Conservation (phyloP, 495 filamentous ascomycete genomes). For the Amphirosellinia nigrospora region DNA sequence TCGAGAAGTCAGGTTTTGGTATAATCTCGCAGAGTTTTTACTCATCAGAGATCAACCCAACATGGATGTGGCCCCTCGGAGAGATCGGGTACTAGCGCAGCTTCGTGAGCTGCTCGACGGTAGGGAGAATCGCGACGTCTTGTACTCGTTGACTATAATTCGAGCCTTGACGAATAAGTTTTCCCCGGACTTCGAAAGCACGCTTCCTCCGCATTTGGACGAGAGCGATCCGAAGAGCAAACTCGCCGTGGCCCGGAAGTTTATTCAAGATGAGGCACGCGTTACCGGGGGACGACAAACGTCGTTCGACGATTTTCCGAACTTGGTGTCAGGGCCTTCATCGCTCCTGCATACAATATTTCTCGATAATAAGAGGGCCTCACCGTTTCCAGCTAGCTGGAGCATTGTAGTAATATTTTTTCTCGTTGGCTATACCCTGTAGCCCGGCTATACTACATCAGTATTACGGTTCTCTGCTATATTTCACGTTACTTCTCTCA, state of each 20-base stretch:
- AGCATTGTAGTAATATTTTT: conserved; percentile 20
- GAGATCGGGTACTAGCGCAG: conserved; percentile 66
- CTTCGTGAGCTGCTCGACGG: conserved; percentile 74
- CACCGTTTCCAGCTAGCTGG: not conserved
- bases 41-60: conserved; percentile 60
- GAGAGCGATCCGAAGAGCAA: conserved; percentile 74
- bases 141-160: conserved; percentile 85
- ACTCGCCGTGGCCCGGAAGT: conserved; percentile 79
- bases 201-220: conserved; percentile 65
- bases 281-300: conserved; percentile 77
- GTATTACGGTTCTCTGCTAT: conserved; percentile 12
- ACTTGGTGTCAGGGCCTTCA: conserved; percentile 62
- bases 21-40: conserved; percentile 72
- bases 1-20: conserved; percentile 81
- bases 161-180: conserved; percentile 74
- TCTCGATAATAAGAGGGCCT: conserved; percentile 29
- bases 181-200: conserved; percentile 65
- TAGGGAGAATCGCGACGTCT: conserved; percentile 86
- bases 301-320: conserved; percentile 79
- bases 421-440: conserved; percentile 11
- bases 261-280: conserved; percentile 75
- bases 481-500: conserved; percentile 25
- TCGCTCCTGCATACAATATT: conserved; percentile 49
- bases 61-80: conserved; percentile 59
- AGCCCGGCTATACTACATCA: conserved; percentile 6